These are phyloP conservation scores for Guillardia theta DNA, from an alignment of 78 protist genomes.

Conservation along the genomic window DNA sequence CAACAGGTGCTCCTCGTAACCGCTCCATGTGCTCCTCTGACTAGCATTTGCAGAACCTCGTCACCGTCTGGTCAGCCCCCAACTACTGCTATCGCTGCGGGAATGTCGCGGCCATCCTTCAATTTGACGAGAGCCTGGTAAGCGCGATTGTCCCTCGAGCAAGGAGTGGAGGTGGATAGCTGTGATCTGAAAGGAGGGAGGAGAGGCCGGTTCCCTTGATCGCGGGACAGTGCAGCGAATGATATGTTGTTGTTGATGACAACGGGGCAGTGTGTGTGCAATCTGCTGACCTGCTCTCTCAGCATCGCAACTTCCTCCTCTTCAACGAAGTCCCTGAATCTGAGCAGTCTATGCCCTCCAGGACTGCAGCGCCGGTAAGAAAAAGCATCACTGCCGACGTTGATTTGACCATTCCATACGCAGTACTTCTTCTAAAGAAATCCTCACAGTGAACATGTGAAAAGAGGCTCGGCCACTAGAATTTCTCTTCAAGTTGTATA, in stretches of 20 bases:
- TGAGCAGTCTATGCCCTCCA: constrained; percentile 19
- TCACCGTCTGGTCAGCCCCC: constrained; percentile 99
- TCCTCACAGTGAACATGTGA: background rate
- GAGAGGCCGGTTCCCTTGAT: too few species aligned
- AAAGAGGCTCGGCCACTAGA: background rate
- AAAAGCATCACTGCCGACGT: background rate
- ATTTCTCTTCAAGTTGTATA: background rate
- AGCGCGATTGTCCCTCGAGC: background rate
- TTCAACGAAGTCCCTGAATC: constrained; percentile 34
- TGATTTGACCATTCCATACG: background rate
- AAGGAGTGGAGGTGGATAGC: background rate
- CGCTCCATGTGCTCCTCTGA: background rate
- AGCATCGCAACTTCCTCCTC: constrained; percentile 45
- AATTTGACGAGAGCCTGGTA: constrained; percentile 70
- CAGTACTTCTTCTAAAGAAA: background rate
- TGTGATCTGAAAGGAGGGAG: too few species aligned
- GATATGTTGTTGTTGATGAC: background rate
- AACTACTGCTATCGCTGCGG: constrained; percentile 94
- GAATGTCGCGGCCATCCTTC: constrained; percentile 91
- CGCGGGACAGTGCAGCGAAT: too few species aligned
- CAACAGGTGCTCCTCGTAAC: constrained; percentile 20
- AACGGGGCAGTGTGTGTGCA: background rate
- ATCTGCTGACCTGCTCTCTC: background rate
- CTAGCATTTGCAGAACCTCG: constrained; percentile 57
- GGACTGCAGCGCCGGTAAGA: background rate